phyloP scores from a whole-genome alignment of 768 basidiomycete genomes.

The Hygrocybe coccinea region DNA sequence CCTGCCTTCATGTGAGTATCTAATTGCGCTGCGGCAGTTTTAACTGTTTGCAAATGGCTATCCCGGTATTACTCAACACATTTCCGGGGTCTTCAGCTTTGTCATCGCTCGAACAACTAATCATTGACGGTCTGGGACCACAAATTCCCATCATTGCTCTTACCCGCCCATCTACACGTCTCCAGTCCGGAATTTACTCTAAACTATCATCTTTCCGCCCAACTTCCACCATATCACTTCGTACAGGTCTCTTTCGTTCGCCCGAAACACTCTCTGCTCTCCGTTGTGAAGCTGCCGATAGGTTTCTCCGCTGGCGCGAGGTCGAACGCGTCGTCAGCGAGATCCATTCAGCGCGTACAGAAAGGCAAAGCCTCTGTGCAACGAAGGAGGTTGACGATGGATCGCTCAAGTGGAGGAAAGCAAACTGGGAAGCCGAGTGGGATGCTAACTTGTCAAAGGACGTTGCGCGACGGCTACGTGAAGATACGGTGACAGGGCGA shows the following conservation, averaged over 20 bases:
- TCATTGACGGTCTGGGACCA: constrained; percentile 46
- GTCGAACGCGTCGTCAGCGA: constrained; percentile 53
- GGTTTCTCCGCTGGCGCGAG: constrained; percentile 70
- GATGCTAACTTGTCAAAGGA: constrained; percentile 60
- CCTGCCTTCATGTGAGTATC: constrained; percentile 42
- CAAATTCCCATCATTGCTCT: constrained; percentile 58
- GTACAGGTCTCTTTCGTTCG: constrained; percentile 57
- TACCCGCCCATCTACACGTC: constrained; percentile 36
- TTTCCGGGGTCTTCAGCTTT: constrained; percentile 15
- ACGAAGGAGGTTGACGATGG: neutral
- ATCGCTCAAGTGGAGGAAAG: constrained; percentile 50
- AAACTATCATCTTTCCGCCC: constrained; percentile 57
- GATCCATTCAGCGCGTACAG: constrained; percentile 32
- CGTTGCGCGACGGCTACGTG: constrained; percentile 48
- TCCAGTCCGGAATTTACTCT: constrained; percentile 26
- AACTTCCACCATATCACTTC: constrained; percentile 45
- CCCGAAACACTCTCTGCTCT: constrained; percentile 55
- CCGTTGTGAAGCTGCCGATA: constrained; percentile 60
- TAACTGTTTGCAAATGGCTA: constrained; percentile 19
- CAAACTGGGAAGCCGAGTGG: constrained; percentile 63
- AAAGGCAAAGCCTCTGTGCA: constrained; percentile 1
- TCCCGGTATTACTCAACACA: constrained; percentile 14
- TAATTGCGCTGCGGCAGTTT: neutral
- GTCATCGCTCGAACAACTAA: constrained; percentile 33
- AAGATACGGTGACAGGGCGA: constrained; percentile 29